These are phyloP conservation scores for Quercus dentata DNA, from an alignment of 306 rosid species.

Conservation along the genomic window DNA sequence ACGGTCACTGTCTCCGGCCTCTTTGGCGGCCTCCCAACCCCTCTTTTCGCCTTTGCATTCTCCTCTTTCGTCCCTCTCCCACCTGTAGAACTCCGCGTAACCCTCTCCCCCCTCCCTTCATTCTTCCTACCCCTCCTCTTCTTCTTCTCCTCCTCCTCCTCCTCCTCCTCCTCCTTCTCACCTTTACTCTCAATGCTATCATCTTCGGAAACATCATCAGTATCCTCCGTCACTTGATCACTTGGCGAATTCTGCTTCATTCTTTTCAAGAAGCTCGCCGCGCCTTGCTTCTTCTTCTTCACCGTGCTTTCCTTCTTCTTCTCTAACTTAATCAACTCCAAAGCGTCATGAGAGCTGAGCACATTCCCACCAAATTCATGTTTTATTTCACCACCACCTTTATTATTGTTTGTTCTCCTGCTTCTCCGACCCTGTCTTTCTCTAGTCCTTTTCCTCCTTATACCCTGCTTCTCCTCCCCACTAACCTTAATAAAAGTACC, in stretches of 20 bases:
- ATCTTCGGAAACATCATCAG: constrained; percentile 23
- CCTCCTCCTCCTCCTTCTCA: background rate
- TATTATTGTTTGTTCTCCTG: constrained; percentile 1
- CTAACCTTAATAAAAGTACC: too few species aligned
- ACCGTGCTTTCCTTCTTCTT: constrained; percentile 25
- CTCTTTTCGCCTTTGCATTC: constrained; percentile 28
- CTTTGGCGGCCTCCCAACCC: constrained; percentile 45
- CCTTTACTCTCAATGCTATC: constrained; percentile 6
- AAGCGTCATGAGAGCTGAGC: constrained; percentile 36
- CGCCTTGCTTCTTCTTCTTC: constrained; percentile 46
- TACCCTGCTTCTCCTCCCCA: constrained; percentile 23
- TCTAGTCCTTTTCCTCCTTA: constrained; percentile 21
- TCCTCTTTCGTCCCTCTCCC: constrained; percentile 24
- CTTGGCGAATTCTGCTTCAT: constrained; percentile 37
- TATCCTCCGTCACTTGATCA: constrained; percentile 1
- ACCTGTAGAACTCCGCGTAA: constrained; percentile 8
- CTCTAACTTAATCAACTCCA: constrained; percentile 23
- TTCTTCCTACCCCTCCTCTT: constrained; percentile 8
- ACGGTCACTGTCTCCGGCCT: constrained; percentile 9
- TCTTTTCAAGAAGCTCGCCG: constrained; percentile 46
- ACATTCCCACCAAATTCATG: constrained; percentile 37
- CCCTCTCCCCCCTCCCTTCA: constrained; percentile 15
- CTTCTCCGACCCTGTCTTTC: constrained; percentile 26
- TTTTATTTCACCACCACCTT: constrained; percentile 13
- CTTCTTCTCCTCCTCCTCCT: background rate